Evolutionary conservation across 805 yeast species (phyloP), one percentile per base, ranked within the genome.

Genomic region (Yamadazyma tumulicola): DNA sequence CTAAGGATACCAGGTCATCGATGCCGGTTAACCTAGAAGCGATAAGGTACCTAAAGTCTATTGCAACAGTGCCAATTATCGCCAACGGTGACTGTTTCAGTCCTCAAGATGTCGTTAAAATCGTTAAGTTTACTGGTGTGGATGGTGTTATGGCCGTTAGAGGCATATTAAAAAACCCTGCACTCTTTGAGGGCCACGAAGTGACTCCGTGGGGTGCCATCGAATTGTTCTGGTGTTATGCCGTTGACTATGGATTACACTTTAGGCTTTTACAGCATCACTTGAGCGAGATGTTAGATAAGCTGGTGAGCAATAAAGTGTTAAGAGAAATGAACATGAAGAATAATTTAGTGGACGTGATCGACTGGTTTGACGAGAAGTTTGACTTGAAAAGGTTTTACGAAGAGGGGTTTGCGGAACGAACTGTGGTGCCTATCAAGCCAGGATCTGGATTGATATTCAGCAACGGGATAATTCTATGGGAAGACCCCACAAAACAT

Each of bases 141-240:
- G 93, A 86, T 54, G 98, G 97, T 6, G 84, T 93, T 6, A 93
- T 93, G 98, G 82, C 97, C 2, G 98, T 85, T 1, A 65, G 98
- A 42, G 98, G 98, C 0, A 66, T 86, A 3, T 61, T 93, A 32
- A 66, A 75, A 19, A 93, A 93, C 55, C 98, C 98, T 0, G 95
- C 89, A 0, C 50, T 93, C 45, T 93, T 93, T 61, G 75, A 84
- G 2, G 95, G 95, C 0, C 74, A 57, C 51, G 64, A 65, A 0
- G 67, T 62, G 34, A 81, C 96, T 2, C 96, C 97, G 2, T 93
- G 97, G 97, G 76, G 81, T 5, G 91, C 95, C 6, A 63, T 93
- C 5, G 98, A 93, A 55, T 67, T 69, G 39, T 85, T 91, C 54
- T 77, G 88, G 84, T 81, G 85, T 49, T 77, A 80, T 45, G 75